Evolutionary conservation across 1,284 basidiomycete genomes (phyloP), one percentile per base, ranked within the genome.

Genomic region (Albatrellus sp.): DNA sequence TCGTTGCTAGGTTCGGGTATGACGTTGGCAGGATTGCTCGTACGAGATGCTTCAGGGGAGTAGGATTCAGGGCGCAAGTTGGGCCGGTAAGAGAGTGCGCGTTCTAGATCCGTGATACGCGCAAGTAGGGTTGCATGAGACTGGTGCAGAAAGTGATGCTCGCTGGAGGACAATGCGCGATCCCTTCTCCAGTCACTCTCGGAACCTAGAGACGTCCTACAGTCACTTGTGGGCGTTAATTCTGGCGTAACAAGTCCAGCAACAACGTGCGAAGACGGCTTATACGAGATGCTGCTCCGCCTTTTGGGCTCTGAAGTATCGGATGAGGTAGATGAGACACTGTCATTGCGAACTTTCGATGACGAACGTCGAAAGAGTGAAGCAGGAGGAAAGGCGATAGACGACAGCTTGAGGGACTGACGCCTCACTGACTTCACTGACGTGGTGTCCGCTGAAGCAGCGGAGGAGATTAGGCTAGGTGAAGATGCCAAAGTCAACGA

Each of bases 131-230:
- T 73, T 50, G 81, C 76, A 64, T 89, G 85, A 47, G 80, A 82
- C 57, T 83, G 80, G 61, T 80, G 76, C 59, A 86, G 70, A 75
- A 88, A 88, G 67, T 85, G 76, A 54, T 86, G 82, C 61, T 87
- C 85, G 56, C 72, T 79, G 42, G 67, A 57, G 16, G 68, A 65
- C 36, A 83, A 72, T 38, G 79, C 73, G 42, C 76, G 71, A 10
- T 62, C 60, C 20, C 55, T 48, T 52, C 54, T 37, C 51, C 43
- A 51, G 33, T 53, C 47, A 28, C 51, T 47, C 12, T 55, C 53
- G 6, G 53, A 53, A 19, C 49, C 52, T 2, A 46, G 37, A 17
- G 74, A 75, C 41, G 64, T 69, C 24, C 65, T 66, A 33, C 60
- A 67, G 9, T 72, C 68, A 36, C 65, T 63, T 13, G 71, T 76